Evolutionary conservation across 257 asterid genomes (phyloP).

Genomic region (Petunia axillaris): DNA sequence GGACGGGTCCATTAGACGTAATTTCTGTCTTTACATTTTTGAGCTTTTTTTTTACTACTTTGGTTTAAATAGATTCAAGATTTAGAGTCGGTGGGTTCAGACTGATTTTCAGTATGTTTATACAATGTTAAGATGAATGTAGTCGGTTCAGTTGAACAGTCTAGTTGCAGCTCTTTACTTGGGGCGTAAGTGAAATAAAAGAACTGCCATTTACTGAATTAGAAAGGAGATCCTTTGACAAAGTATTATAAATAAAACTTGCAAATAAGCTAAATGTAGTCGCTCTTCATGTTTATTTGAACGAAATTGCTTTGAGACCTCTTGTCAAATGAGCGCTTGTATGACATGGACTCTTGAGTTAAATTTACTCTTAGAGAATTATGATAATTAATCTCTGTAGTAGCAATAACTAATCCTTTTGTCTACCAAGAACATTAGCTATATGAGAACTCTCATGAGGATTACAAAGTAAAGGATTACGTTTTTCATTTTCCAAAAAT

Average conservation of each 20-base stretch:
- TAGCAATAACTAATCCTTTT: background rate
- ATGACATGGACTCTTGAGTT: background rate
- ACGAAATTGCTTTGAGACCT: background rate
- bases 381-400: slow-evolving; percentile 8
- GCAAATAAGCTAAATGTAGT: background rate
- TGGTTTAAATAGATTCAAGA: background rate
- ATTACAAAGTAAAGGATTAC: too few relatives aligned
- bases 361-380: background rate
- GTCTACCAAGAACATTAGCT: background rate
- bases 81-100: background rate
- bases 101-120: background rate
- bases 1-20: background rate
- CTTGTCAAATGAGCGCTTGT: background rate
- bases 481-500: too few relatives aligned
- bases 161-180: slow-evolving; percentile 5
- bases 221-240: background rate
- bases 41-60: background rate
- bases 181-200: background rate
- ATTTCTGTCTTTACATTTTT: background rate
- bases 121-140: background rate
- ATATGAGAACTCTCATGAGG: slow-evolving; percentile 9
- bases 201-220: background rate
- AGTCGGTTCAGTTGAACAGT: background rate
- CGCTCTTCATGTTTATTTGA: background rate
- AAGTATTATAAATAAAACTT: background rate